phyloP scores from a whole-genome alignment of 495 filamentous ascomycete genomes.

The Oleoguttula mirabilis region DNA sequence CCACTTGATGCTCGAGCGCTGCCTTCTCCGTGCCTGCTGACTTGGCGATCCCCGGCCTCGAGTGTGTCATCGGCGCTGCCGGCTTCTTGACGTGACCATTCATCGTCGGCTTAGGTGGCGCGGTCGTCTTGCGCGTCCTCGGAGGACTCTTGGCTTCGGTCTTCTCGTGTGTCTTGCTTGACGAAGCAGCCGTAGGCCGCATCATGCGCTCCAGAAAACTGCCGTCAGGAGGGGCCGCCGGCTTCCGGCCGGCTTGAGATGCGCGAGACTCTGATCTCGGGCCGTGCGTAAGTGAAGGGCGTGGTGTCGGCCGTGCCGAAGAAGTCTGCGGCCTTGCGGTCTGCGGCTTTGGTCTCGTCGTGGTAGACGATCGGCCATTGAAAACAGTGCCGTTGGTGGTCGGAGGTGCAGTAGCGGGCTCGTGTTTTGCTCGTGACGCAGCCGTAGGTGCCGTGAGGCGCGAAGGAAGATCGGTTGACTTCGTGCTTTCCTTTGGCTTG shows the following conservation, averaged over 20 bases:
- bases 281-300: conserved; percentile 11
- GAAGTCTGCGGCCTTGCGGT: conserved; percentile 13
- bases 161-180: conserved; percentile 67
- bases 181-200: conserved; percentile 71
- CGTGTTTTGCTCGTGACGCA: conserved; percentile 29
- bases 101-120: background rate
- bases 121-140: background rate
- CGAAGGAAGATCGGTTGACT: conserved; percentile 28
- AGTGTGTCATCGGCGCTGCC: background rate
- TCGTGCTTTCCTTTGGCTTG: conserved; percentile 29
- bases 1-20: too few species aligned
- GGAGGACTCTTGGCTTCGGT: conserved; percentile 15
- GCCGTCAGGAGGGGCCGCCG: conserved; percentile 38
- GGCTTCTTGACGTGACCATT: conserved; percentile 11
- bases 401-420: conserved; percentile 5
- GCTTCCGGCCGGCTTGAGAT: conserved; percentile 31
- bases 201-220: conserved; percentile 85
- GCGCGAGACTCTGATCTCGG: conserved; percentile 25
- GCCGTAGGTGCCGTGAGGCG: conserved; percentile 33
- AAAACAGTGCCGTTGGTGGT: conserved; percentile 4
- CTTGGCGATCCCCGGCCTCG: background rate
- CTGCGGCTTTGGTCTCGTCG: conserved; percentile 15
- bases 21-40: too few species aligned
- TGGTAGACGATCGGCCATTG: conserved; percentile 20
- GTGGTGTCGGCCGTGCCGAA: conserved; percentile 19